Base-by-base conservation (phyloP, 202 grass and related monocot genomes). In the Saccharum hybrid region DNA sequence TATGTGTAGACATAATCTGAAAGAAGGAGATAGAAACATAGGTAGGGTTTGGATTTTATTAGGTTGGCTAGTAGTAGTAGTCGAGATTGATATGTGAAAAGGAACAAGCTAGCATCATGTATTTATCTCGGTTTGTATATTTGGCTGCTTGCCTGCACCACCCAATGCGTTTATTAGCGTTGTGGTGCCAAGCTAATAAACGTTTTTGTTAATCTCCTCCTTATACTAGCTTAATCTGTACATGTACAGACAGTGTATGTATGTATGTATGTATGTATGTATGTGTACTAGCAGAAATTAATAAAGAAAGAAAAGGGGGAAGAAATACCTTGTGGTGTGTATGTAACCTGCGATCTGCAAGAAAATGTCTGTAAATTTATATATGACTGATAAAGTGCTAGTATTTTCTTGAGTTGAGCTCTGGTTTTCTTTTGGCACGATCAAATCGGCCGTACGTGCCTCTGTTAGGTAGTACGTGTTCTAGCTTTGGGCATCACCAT, bases 81-180 rank as follows among this genome's bases (percentile, higher is more conserved):
- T 6, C 36, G 88, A 87, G 80, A 87, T 84, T 61, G 63, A 81
- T 87, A 90, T 84, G 81, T 90, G 88, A 84, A 23, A 86, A 40
- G 31, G 51, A 54, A 34, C 62, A 82, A 73, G 43, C 5, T 19
- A 56, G 75, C 68, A 71, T 66, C 84, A 84, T 84, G 81, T 90
- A 84, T 87, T 71, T 84, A 43, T 90, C 75, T 90, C 84, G 70
- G 63, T 83, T 86, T 90, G 84, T 87, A 80, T 66, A 16, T 69
- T 30, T 82, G 72, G 65, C 72, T 78, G 41, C 21, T 63, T 41
- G 22, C 66, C 34, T 45, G 46, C 68, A 11, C 28, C 88, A 87
- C 84, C 88, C 88, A 84, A 84, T 59, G 88, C 71, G 71, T 60
- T 87, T 90, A 80, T 87, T 84, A 84, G 84, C 88, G 45, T 90